Evolutionary conservation across 2,329 filamentous ascomycete genomes (phyloP).

Genomic region (Leptographium flavum): DNA sequence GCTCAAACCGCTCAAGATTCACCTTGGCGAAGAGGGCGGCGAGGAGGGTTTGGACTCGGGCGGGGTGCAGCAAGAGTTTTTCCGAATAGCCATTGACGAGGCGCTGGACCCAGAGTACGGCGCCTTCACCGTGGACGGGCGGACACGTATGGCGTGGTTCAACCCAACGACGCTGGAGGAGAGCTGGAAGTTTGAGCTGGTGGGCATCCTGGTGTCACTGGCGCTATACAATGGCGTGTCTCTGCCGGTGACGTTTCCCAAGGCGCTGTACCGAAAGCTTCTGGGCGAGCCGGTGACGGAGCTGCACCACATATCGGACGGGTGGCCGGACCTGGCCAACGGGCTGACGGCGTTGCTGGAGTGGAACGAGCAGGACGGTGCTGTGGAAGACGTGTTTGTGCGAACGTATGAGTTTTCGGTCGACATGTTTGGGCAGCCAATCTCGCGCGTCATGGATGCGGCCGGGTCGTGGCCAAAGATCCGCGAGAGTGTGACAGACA

Average conservation of each 20-base stretch:
- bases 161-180: slow-evolving; percentile 68
- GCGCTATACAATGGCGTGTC: slow-evolving; percentile 90
- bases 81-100: slow-evolving; percentile 68
- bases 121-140: slow-evolving; percentile 63
- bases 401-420: slow-evolving; percentile 78
- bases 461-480: slow-evolving; percentile 40
- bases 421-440: slow-evolving; percentile 38
- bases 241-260: slow-evolving; percentile 77
- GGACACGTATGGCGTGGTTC: slow-evolving; percentile 78
- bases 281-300: slow-evolving; percentile 54
- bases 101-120: slow-evolving; percentile 66
- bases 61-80: slow-evolving; percentile 94
- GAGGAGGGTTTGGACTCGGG: slow-evolving; percentile 90
- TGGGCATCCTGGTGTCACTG: slow-evolving; percentile 76
- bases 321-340: slow-evolving; percentile 70
- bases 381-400: slow-evolving; percentile 68
- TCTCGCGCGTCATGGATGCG: slow-evolving; percentile 41
- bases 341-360: slow-evolving; percentile 59
- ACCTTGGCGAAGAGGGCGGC: slow-evolving; percentile 65
- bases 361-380: slow-evolving; percentile 61
- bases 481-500: slow-evolving; percentile 14
- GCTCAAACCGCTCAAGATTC: slow-evolving; percentile 73
- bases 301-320: slow-evolving; percentile 67
- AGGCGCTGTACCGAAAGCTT: slow-evolving; percentile 69
- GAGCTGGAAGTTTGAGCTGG: slow-evolving; percentile 77